Base-by-base conservation (phyloP, 176 grass and related monocot genomes). In the Triticum dicoccoides region DNA sequence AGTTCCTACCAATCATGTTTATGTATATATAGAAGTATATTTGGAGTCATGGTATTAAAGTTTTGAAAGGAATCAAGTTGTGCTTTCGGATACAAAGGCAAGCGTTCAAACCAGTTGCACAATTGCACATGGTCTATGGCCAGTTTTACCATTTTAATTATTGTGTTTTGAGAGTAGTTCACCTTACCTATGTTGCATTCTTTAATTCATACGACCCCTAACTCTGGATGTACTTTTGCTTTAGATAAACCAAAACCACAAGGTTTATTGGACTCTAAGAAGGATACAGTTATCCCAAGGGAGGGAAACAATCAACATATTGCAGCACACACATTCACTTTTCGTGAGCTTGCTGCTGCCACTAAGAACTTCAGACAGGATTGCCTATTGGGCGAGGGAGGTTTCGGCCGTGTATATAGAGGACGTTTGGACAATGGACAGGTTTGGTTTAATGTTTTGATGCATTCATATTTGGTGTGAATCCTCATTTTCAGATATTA, bases 401-500 rank as follows among this genome's bases (percentile, higher is more conserved):
- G 92, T 85, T 97, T 94, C 73, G 95, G 95, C 24, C 92, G 79
- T 77, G 95, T 97, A 54, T 97, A 97, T 89, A 94, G 90, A 97
- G 95, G 95, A 49, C 84, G 67, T 20, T 92, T 94, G 74, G 95
- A 94, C 67, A 92, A 89, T 92, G 95, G 95, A 58, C 95, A 97
- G 95, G 92, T 97, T 86, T 80, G 83, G 86, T 54, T 72, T 42
- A 73, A 38, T 69, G 8, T 39, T 87, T 68, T 69, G 17, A 79
- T 81, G 64, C 66, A 73, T 90, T 23, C 14, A 9, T 6, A 73
- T 73, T 87, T 82, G 61, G 56, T 18, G 32, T 17, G 52, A 45
- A 45, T 30, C 25, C 41, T 65, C 15, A 35, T 3, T 6, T 68
- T 30, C 8, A 65, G 41, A 3, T 3, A 25, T 66, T 77, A 37